phyloP scores from a whole-genome alignment of 306 rosid species.

The Cucumis hystrix region DNA sequence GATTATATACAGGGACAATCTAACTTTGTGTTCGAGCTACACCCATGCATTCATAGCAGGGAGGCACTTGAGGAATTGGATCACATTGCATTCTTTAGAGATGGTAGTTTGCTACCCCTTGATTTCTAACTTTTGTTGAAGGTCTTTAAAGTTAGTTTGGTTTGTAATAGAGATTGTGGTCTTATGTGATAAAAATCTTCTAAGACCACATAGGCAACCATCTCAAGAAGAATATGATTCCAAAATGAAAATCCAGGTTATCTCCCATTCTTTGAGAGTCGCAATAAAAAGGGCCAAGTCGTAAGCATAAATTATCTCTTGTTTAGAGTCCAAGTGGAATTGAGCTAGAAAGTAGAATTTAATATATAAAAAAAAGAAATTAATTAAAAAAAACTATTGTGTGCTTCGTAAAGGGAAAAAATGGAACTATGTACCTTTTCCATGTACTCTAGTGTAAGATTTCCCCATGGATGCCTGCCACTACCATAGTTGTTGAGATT shows the following conservation, averaged over 20 bases:
- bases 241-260: background rate
- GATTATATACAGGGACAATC: background rate
- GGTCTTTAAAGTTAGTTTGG: background rate
- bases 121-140: background rate
- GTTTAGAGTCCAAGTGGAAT: background rate
- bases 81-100: background rate
- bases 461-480: conserved; percentile 99
- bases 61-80: background rate
- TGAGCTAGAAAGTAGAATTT: background rate
- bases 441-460: conserved; percentile 68
- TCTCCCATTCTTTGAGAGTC: background rate
- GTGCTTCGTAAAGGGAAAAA: background rate
- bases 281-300: background rate
- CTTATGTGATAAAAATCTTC: background rate
- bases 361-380: background rate
- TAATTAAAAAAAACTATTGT: no score
- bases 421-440: conserved; percentile 52
- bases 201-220: no score
- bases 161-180: background rate
- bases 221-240: background rate
- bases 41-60: background rate
- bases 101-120: background rate
- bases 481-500: conserved; percentile 95
- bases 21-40: background rate
- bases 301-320: background rate